Base-by-base conservation (phyloP, 352 stramenopile species). In the Phytophthora pistaciae region DNA sequence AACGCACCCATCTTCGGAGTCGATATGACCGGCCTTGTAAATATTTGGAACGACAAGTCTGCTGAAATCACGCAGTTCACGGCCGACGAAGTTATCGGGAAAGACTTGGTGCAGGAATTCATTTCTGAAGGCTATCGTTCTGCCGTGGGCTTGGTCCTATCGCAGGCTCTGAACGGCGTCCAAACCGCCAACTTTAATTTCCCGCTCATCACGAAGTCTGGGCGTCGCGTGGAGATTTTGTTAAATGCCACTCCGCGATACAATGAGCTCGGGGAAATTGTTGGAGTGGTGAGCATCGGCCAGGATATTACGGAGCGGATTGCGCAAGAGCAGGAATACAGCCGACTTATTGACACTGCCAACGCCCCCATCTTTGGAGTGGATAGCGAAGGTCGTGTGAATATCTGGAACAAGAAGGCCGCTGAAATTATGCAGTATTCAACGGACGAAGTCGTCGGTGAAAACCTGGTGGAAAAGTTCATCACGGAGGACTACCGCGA, bases 321-420 rank as follows among this genome's bases (percentile, higher is more conserved):
- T 61, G 91, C 94, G 0, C 87, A 98, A 57, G 88, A 98, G 33
- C 92, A 97, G 46, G 94, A 97, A 44, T 96, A 97, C 63, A 78
- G 77, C 1, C 79, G 90, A 5, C 59, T 98, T 20, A 96, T 98
- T 64, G 93, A 98, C 53, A 97, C 87, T 5, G 91, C 93, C 0
- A 97, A 98, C 55, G 88, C 91, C 0, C 90, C 92, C 20, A 97
- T 97, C 52, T 97, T 98, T 55, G 93, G 91, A 36, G 88, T 97
- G 16, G 90, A 97, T 60, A 71, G 76, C 29, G 77, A 96, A 40
- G 88, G 90, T 5, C 70, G 72, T 20, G 91, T 97, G 8, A 96
- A 95, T 56, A 96, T 97, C 65, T 97, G 91, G 91, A 97, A 99
- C 71, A 88, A 97, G 52, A 98, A 98, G 67, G 91, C 92, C 9